phyloP scores from a whole-genome alignment of 805 yeast genomes.

The Teunomyces barrocoloradensis region DNA sequence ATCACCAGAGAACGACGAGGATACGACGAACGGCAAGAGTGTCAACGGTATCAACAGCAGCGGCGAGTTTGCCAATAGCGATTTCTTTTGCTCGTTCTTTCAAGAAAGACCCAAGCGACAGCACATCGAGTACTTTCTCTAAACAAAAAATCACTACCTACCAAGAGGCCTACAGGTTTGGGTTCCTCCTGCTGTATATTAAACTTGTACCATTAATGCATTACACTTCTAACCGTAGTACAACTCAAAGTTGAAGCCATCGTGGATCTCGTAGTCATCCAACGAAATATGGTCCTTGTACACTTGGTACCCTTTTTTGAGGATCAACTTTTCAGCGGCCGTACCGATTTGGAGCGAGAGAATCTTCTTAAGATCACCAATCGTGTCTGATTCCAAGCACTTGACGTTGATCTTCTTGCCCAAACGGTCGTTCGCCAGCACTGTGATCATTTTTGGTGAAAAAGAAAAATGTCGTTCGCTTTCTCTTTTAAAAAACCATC shows the following conservation, averaged over 20 bases:
- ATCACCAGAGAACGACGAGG: constrained; percentile 86
- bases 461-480: not conserved
- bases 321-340: constrained; percentile 56
- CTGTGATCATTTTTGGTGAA: constrained; percentile 33
- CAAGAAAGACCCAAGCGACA: constrained; percentile 27
- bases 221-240: constrained; percentile 52
- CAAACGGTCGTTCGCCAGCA: constrained; percentile 51
- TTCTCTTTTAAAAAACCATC: not conserved
- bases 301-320: constrained; percentile 82
- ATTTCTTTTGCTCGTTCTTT: constrained; percentile 26
- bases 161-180: not conserved
- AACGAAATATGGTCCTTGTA: constrained; percentile 86
- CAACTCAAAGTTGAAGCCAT: constrained; percentile 83
- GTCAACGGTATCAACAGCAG: constrained; percentile 32
- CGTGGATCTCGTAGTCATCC: constrained; percentile 93
- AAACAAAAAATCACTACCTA: constrained; percentile 1
- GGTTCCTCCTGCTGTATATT: not conserved
- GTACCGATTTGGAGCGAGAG: constrained; percentile 83
- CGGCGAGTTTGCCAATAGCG: constrained; percentile 11
- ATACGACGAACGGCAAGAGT: constrained; percentile 40
- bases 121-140: constrained; percentile 54
- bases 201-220: not conserved
- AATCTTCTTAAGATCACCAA: constrained; percentile 87
- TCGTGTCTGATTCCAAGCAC: constrained; percentile 78
- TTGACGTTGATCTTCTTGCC: constrained; percentile 89